Evolutionary conservation across 2,329 filamentous ascomycete genomes (phyloP).

Genomic region (Colletotrichum lini): DNA sequence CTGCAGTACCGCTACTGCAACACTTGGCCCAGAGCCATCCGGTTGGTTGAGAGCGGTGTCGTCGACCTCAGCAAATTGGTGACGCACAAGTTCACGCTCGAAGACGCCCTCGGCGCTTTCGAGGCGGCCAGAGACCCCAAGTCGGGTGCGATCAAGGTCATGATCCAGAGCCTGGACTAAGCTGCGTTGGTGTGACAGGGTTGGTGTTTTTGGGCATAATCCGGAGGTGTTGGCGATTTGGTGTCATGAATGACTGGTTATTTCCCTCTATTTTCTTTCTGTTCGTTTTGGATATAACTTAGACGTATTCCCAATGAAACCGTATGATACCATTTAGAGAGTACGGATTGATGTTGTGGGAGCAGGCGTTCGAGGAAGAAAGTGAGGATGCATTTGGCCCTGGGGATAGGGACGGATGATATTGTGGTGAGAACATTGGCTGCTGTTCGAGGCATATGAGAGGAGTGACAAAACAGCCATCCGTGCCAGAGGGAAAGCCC

Average conservation of each 20-base stretch:
- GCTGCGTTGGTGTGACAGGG: background rate
- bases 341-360: background rate
- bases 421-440: background rate
- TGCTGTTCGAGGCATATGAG: background rate
- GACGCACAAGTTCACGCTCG: constrained; percentile 87
- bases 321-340: background rate
- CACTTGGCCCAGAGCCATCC: constrained; percentile 95
- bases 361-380: no score
- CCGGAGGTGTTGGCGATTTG: constrained; percentile 36
- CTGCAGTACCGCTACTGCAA: constrained; percentile 98
- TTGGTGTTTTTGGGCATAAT: constrained; percentile 41
- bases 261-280: background rate
- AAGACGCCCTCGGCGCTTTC: constrained; percentile 92
- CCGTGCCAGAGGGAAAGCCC: no score
- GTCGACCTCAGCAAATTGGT: constrained; percentile 87
- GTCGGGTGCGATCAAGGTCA: constrained; percentile 97
- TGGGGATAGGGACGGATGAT: background rate
- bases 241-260: constrained; percentile 38
- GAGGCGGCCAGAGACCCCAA: constrained; percentile 88
- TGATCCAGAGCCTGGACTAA: constrained; percentile 82
- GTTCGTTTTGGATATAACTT: constrained; percentile 21
- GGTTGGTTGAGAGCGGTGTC: constrained; percentile 86
- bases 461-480: no score
- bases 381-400: background rate
- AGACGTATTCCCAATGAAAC: constrained; percentile 30